Evolutionary conservation across 495 filamentous ascomycete genomes (phyloP).

Genomic region (Neurospora intermedia): DNA sequence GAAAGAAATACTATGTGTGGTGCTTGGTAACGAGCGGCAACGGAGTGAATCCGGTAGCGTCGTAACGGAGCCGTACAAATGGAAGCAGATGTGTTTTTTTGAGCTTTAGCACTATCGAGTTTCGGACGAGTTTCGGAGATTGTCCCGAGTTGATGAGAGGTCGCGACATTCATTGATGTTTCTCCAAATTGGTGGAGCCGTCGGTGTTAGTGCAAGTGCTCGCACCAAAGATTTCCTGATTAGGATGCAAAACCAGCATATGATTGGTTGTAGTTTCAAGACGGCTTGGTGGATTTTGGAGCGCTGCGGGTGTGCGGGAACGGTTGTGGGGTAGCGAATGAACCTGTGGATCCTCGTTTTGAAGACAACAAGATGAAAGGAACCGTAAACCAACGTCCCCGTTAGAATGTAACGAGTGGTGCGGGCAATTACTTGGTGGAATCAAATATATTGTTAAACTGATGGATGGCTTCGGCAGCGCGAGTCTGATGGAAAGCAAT

Average conservation of each 20-base stretch:
- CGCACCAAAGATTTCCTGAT: not conserved
- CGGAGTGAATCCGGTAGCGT: not conserved
- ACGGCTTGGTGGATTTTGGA: not conserved
- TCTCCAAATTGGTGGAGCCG: not conserved
- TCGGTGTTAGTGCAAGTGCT: not conserved
- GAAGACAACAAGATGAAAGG: not conserved
- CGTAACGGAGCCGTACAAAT: not conserved
- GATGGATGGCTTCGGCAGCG: not conserved
- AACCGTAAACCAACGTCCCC: not conserved
- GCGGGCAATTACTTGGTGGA: not conserved
- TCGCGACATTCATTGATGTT: not conserved
- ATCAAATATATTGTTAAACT: not conserved
- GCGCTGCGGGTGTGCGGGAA: not conserved
- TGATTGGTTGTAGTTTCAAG: not conserved
- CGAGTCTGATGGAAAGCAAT: not conserved
- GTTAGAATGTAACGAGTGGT: not conserved
- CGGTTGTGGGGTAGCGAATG: not conserved
- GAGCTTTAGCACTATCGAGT: not conserved
- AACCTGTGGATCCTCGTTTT: not conserved
- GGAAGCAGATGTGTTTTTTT: not conserved
- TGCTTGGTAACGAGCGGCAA: not conserved
- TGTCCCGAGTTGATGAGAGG: not conserved
- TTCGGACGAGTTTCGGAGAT: not conserved
- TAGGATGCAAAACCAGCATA: accelerated
- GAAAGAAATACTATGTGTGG: not conserved